These are phyloP conservation scores for Capsicum chinense DNA, from an alignment of 257 asterid species.

Conservation along the genomic window DNA sequence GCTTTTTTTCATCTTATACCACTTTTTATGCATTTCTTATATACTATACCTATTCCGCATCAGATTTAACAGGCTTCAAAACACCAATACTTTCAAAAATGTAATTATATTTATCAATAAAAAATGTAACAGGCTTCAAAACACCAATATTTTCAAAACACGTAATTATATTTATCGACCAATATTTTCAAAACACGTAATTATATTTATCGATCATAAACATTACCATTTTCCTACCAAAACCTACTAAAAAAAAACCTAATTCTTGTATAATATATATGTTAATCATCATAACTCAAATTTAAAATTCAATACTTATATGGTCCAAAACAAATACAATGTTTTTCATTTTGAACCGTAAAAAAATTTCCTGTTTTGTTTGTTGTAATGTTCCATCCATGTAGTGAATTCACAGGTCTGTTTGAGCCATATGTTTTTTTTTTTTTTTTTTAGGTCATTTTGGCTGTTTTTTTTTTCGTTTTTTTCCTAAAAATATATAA, in stretches of 20 bases:
- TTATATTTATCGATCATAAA: no score
- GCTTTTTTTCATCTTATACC: no score
- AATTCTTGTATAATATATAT: background rate
- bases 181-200: no score
- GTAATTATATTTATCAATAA: no score
- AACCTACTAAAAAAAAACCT: background rate
- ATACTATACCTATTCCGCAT: no score
- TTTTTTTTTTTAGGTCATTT: background rate
- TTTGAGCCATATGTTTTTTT: background rate
- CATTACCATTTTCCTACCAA: no score
- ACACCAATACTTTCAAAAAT: no score
- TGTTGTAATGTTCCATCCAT: background rate
- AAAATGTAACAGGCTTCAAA: no score
- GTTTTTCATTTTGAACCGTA: background rate
- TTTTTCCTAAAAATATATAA: background rate
- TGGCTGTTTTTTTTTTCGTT: background rate
- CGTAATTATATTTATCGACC: no score
- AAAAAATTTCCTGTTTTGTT: background rate
- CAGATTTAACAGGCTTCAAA: no score
- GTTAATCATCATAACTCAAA: background rate
- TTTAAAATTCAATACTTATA: background rate
- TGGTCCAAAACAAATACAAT: background rate
- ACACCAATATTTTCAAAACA: no score
- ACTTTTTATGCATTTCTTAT: no score
- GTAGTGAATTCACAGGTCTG: background rate